A percentile compares a stretch with the other conserved stretches of the same genome.
These are phyloP conservation scores for Populus trichocarpa DNA, from an alignment of 441 rosid species.

Conservation along the genomic window DNA sequence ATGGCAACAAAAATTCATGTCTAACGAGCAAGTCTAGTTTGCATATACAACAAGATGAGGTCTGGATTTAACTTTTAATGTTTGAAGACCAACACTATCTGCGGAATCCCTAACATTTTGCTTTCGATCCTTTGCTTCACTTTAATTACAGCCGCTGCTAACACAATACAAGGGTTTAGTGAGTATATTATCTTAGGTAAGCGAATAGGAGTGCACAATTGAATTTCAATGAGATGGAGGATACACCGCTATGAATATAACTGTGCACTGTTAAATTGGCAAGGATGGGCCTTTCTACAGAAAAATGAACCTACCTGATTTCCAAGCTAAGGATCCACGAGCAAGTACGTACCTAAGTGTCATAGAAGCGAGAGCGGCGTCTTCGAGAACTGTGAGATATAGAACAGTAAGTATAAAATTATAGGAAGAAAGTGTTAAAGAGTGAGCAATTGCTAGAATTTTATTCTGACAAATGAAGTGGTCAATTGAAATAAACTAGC, in stretches of 20 bases:
- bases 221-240: neutral
- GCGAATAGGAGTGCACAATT: neutral
- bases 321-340: neutral
- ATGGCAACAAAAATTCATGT: conserved; percentile 19
- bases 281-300: neutral
- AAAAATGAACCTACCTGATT: conserved; percentile 7
- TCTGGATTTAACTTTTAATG: conserved; percentile 17
- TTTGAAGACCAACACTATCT: conserved; percentile 6
- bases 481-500: neutral
- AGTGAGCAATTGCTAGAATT: neutral
- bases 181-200: neutral
- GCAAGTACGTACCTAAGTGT: conserved; percentile 54
- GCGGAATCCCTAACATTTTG: neutral
- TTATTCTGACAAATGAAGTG: neutral
- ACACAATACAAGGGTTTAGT: neutral
- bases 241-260: neutral
- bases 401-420: conserved; percentile 23
- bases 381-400: conserved; percentile 59
- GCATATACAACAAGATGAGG: conserved; percentile 20
- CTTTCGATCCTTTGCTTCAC: conserved; percentile 12
- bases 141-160: conserved; percentile 14
- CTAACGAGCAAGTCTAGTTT: conserved; percentile 23
- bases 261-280: neutral
- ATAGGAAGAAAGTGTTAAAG: conserved; percentile 1
- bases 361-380: conserved; percentile 73